Base-by-base conservation (phyloP, 164 flowering plant species). In the Buxus sempervirens region DNA sequence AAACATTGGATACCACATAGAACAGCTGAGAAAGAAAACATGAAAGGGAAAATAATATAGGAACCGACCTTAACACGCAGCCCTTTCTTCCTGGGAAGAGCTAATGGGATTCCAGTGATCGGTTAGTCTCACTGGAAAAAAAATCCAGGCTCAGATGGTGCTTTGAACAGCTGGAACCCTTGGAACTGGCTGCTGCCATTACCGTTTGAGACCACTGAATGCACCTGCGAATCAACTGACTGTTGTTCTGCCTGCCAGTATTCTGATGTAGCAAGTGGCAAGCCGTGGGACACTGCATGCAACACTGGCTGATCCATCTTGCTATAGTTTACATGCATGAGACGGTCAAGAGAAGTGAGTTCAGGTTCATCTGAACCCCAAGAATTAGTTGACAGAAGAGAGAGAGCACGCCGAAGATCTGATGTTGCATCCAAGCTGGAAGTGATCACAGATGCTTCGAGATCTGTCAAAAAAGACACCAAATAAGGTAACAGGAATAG, bases 321-420 rank as follows among this genome's bases (percentile, higher is more conserved):
- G 60, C 63, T 59, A 36, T 66, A 66, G 62, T 62, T 84, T 65
- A 59, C 70, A 63, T 77, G 80, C 60, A 75, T 63, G 26, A 75
- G 64, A 55, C 74, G 75, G 70, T 71, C 62, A 3, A 73, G 75
- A 55, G 78, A 61, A 56, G 65, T 28, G 13, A 78, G 73, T 64
- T 68, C 78, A 32, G 80, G 78, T 16, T 82, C 75, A 26, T 74
- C 76, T 62, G 86, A 72, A 78, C 68, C 78, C 84, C 89, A 82
- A 1, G 91, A 72, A 70, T 72, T 75, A 9, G 72, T 84, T 91
- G 97, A 91, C 97, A 91, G 97, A 91, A 91, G 97, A 91, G 97
- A 91, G 97, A 87, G 94, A 91, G 97, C 97, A 88, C 88, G 84
- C 54, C 74, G 81, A 73, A 79, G 62, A 62, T 82, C 89, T 42